A percentile compares a stretch with the other conserved stretches of the same genome.
Evolutionary conservation across 352 stramenopile genomes (phyloP).

Genomic region (Phytophthora pistaciae): DNA sequence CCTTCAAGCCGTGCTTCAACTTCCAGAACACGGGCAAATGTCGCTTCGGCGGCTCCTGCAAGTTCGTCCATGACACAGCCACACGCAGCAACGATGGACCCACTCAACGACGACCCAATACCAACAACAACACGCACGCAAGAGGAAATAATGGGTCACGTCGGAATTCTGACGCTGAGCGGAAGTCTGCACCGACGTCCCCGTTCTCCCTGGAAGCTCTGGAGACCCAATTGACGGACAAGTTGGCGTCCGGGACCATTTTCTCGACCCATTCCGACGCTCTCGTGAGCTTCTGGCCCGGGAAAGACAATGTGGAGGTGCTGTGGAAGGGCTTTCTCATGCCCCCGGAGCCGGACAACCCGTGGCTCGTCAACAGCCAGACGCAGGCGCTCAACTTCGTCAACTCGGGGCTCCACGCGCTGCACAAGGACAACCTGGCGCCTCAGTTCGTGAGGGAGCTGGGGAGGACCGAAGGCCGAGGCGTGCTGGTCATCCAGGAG

Average conservation of each 20-base stretch:
- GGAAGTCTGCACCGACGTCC: background rate
- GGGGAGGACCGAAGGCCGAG: slow-evolving; percentile 37
- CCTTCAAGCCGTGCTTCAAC: slow-evolving; percentile 25
- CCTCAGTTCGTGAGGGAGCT: slow-evolving; percentile 46
- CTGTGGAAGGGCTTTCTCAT: slow-evolving; percentile 48
- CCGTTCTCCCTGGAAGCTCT: slow-evolving; percentile 35
- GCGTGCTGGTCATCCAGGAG: slow-evolving; percentile 36
- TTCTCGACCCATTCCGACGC: slow-evolving; percentile 40
- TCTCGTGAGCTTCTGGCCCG: slow-evolving; percentile 37
- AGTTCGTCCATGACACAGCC: slow-evolving; percentile 15
- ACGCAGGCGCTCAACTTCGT: slow-evolving; percentile 51
- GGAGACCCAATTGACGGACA: slow-evolving; percentile 24
- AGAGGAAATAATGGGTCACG: background rate
- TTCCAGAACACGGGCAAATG: slow-evolving; percentile 35
- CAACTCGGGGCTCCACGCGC: slow-evolving; percentile 52
- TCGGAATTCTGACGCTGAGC: background rate
- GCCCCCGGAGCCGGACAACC: slow-evolving; percentile 12
- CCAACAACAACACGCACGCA: background rate
- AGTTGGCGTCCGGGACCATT: slow-evolving; percentile 23
- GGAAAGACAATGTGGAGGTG: slow-evolving; percentile 24
- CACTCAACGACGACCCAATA: background rate
- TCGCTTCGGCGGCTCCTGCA: slow-evolving; percentile 35
- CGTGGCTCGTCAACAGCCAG: slow-evolving; percentile 38
- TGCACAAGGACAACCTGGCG: slow-evolving; percentile 37
- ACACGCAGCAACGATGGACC: too few species aligned